phyloP scores from a whole-genome alignment of 768 basidiomycete genomes.

The Filobasidium wieringae region DNA sequence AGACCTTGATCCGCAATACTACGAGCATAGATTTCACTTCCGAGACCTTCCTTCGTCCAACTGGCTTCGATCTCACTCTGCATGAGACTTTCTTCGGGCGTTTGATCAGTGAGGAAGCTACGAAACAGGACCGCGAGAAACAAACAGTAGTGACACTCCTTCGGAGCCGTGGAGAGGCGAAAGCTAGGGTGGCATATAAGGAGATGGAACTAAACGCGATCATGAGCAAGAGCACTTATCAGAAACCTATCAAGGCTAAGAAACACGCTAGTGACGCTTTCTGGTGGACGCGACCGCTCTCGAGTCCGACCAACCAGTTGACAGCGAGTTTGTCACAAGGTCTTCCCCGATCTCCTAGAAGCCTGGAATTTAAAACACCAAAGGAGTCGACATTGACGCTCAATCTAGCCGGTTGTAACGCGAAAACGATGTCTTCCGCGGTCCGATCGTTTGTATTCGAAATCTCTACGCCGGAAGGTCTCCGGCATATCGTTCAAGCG shows the following conservation, averaged over 20 bases:
- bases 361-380: neutral
- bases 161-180: neutral
- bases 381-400: neutral
- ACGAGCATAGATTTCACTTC: too few relatives aligned
- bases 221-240: neutral
- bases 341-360: neutral
- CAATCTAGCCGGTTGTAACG: neutral
- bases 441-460: slow-evolving; percentile 73
- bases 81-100: neutral
- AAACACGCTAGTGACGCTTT: neutral
- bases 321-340: neutral
- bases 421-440: slow-evolving; percentile 55
- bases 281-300: neutral
- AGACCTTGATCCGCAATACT: too few relatives aligned
- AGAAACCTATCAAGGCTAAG: neutral
- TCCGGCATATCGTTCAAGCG: slow-evolving; percentile 67
- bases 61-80: neutral
- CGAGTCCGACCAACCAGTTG: neutral
- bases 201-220: neutral
- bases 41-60: too few relatives aligned
- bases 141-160: neutral
- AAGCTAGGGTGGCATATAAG: neutral
- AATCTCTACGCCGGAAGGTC: slow-evolving; percentile 75
- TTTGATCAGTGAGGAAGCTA: neutral
- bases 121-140: neutral